Percentiles rank a stretch among this genome's conserved stretches.
Conservation (phyloP, 192 early-diverging fungal genomes). For the Entophlyctis helioformis region DNA sequence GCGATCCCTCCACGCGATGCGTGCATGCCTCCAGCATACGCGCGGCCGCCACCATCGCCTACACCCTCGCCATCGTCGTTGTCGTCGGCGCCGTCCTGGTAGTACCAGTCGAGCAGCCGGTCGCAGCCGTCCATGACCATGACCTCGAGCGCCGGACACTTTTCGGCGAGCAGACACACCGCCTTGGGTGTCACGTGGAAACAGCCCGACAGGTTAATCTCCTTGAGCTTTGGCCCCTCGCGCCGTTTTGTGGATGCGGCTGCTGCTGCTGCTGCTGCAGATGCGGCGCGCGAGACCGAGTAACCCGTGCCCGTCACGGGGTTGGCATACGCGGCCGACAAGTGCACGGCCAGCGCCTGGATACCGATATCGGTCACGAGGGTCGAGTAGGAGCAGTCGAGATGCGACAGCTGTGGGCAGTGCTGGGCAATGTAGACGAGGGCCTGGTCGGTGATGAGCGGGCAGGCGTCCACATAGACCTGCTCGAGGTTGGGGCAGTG, state of each 20-base stretch:
- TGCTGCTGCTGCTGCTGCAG: too few species aligned
- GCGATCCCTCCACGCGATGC: too few species aligned
- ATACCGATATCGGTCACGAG: slow-evolving; percentile 27
- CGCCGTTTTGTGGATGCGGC: slow-evolving; percentile 10
- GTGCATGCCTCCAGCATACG: too few species aligned
- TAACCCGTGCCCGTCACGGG: too few species aligned
- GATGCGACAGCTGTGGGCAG: slow-evolving; percentile 16
- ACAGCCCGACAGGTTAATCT: slow-evolving; percentile 30
- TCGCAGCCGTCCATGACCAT: slow-evolving; percentile 42
- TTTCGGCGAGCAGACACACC: slow-evolving; percentile 25
- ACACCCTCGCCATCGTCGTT: slow-evolving; percentile 27
- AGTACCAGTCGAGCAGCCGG: slow-evolving; percentile 14
- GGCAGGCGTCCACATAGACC: slow-evolving; percentile 32
- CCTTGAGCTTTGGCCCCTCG: slow-evolving; percentile 16
- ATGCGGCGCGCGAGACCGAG: too few species aligned
- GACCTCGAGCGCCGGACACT: slow-evolving; percentile 17
- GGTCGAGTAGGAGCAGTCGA: slow-evolving; percentile 35
- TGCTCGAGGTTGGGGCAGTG: slow-evolving; percentile 31
- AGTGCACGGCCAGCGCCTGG: slow-evolving; percentile 20
- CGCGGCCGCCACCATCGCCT: too few species aligned
- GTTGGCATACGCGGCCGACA: slow-evolving; percentile 6
- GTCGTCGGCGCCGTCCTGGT: slow-evolving; percentile 21
- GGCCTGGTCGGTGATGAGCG: slow-evolving; percentile 25
- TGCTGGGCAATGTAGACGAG: slow-evolving; percentile 23
- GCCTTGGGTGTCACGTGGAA: slow-evolving; percentile 23